These are phyloP conservation scores for Thielaviopsis punctulata DNA, from an alignment of 2,329 filamentous ascomycete species.

Conservation along the genomic window DNA sequence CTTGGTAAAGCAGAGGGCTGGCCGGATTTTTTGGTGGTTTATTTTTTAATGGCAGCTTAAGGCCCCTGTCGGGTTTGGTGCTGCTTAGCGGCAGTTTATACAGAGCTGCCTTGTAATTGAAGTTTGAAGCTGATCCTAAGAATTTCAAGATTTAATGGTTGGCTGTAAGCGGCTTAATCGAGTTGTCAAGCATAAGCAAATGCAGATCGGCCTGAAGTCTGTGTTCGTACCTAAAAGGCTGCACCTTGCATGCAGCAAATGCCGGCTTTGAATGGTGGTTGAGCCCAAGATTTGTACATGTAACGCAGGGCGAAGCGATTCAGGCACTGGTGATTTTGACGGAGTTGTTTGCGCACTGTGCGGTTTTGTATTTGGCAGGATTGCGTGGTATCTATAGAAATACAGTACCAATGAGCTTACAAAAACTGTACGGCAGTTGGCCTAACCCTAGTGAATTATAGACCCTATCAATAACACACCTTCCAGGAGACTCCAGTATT, in stretches of 20 bases:
- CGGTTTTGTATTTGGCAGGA: too few species aligned
- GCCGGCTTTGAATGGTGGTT: not conserved
- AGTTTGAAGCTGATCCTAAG: too few species aligned
- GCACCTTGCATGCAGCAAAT: not conserved
- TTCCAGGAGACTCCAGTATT: too few species aligned
- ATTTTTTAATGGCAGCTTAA: not conserved
- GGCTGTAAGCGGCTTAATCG: not conserved
- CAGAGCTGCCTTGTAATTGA: not conserved
- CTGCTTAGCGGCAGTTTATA: not conserved
- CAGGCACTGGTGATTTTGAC: too few species aligned
- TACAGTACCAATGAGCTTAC: too few species aligned
- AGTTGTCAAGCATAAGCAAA: not conserved
- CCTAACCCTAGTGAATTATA: too few species aligned
- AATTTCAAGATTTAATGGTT: not conserved
- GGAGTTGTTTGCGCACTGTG: too few species aligned
- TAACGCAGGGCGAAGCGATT: not conserved
- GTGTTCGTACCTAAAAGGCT: not conserved
- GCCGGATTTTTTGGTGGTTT: not conserved
- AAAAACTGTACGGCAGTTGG: too few species aligned
- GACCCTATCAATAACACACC: too few species aligned
- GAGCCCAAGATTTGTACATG: not conserved
- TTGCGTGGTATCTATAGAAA: too few species aligned
- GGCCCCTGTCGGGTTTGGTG: not conserved
- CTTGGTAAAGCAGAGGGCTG: not conserved
- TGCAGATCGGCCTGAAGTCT: not conserved